These are phyloP conservation scores for Furcasterigmium sp. DNA, from an alignment of 2,329 filamentous ascomycete species.

Conservation along the genomic window DNA sequence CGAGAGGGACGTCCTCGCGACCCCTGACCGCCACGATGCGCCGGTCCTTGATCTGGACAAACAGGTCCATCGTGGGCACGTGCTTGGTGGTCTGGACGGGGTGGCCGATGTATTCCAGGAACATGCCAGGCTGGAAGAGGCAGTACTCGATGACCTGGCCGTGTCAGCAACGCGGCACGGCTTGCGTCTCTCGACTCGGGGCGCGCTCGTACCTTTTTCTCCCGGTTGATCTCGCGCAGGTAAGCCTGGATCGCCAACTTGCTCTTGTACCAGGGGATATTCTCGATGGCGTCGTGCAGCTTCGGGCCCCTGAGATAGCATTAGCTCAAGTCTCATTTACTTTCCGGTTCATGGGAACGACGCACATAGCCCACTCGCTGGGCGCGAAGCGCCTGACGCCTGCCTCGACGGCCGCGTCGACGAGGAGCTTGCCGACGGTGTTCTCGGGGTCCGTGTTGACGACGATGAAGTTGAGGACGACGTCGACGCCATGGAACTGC, in stretches of 20 bases:
- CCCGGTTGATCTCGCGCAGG: slow-evolving; percentile 33
- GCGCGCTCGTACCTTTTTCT: slow-evolving; percentile 27
- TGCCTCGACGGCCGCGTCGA: slow-evolving; percentile 53
- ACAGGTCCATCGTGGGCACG: slow-evolving; percentile 23
- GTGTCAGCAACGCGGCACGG: background rate
- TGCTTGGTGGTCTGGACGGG: slow-evolving; percentile 33
- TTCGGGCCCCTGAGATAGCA: background rate
- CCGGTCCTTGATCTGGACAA: slow-evolving; percentile 25
- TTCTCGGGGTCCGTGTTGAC: slow-evolving; percentile 23
- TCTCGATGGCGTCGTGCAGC: background rate
- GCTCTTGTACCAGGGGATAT: slow-evolving; percentile 26
- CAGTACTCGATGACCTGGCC: slow-evolving; percentile 39
- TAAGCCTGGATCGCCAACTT: slow-evolving; percentile 34
- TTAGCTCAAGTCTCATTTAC: too few species aligned
- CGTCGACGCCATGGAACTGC: slow-evolving; percentile 40
- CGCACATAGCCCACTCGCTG: slow-evolving; percentile 48
- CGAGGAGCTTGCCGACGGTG: slow-evolving; percentile 45
- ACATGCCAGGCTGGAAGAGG: slow-evolving; percentile 43
- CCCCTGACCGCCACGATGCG: slow-evolving; percentile 37
- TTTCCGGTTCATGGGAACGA: too few species aligned
- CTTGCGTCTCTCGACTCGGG: too few species aligned
- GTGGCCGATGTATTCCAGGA: slow-evolving; percentile 42
- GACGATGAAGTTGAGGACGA: slow-evolving; percentile 46
- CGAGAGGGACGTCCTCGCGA: slow-evolving; percentile 19
- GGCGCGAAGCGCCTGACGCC: slow-evolving; percentile 58